phyloP scores from a whole-genome alignment of 129 eudicot species.

The Silybum marianum region DNA sequence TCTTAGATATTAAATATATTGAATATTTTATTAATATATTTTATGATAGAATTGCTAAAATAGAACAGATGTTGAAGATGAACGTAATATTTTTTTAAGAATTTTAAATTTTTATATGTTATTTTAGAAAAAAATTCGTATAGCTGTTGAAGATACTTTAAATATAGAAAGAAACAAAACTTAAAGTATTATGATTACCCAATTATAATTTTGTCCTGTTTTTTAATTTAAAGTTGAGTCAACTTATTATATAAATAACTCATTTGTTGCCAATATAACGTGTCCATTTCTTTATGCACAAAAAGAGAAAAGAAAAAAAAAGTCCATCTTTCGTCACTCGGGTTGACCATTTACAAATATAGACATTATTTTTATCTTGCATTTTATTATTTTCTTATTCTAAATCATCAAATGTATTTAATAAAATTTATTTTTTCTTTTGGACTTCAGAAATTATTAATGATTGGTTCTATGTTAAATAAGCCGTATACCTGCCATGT shows the following conservation, averaged over 20 bases:
- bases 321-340: conserved; percentile 13
- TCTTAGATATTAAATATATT: no score
- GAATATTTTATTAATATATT: no score
- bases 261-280: conserved; percentile 13
- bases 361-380: not conserved
- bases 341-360: conserved; percentile 29
- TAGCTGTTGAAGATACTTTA: no score
- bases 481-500: not conserved
- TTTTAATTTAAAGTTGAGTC: not conserved
- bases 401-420: no score
- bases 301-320: not conserved
- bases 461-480: not conserved
- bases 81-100: no score
- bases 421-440: no score
- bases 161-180: not conserved
- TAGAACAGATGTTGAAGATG: no score
- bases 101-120: no score
- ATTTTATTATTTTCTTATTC: not conserved
- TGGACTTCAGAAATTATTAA: no score
- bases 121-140: no score
- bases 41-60: no score
- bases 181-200: not conserved
- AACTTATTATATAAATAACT: conserved; percentile 15
- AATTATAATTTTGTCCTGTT: conserved; percentile 10
- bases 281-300: conserved; percentile 19